phyloP scores from a whole-genome alignment of 2,329 filamentous ascomycete species.

The Colletotrichum sp. region DNA sequence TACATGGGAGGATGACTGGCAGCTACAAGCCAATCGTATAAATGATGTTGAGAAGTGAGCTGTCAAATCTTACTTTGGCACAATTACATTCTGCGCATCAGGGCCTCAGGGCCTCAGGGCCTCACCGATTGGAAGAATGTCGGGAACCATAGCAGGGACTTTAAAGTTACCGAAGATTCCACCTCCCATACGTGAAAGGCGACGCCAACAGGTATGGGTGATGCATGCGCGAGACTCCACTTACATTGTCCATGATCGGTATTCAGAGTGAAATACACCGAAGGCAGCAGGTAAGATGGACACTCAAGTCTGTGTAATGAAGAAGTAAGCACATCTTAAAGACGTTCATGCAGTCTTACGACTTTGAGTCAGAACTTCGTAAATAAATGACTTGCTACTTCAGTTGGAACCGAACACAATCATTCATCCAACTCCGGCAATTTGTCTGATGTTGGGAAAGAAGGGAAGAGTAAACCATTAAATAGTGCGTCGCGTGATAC shows the following conservation, averaged over 20 bases:
- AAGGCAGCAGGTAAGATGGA: neutral
- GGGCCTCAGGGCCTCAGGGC: no score
- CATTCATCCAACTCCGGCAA: no score
- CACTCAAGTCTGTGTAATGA: neutral
- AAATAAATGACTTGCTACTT: accelerated
- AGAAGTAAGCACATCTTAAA: neutral
- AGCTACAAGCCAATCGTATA: no score
- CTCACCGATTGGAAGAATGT: neutral
- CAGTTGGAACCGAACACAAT: no score
- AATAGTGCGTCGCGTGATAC: no score
- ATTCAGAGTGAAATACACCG: neutral
- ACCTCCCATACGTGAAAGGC: neutral
- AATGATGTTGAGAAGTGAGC: accelerated
- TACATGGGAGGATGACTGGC: no score
- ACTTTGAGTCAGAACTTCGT: no score
- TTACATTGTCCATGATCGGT: neutral
- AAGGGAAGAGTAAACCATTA: no score
- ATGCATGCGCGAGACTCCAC: neutral
- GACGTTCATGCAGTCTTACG: no score
- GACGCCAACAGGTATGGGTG: neutral
- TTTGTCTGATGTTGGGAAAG: no score
- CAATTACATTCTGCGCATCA: no score
- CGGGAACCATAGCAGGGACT: neutral
- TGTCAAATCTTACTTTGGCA: neutral
- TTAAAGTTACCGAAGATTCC: neutral